Conservation (phyloP, 129 eudicot species). For the Helichrysum umbraculigerum region DNA sequence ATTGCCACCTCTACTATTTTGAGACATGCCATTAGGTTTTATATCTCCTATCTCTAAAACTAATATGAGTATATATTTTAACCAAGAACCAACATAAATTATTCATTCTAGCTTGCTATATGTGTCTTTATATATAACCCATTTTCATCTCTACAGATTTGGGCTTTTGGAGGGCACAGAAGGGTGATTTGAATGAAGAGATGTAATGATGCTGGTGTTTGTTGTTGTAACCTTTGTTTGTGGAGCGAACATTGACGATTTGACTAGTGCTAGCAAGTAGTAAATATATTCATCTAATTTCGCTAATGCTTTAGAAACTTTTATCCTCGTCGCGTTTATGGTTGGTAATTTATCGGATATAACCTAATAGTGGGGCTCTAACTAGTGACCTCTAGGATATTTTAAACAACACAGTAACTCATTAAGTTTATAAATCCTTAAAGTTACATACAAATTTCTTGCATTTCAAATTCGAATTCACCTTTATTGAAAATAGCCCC, state of each 20-base stretch:
- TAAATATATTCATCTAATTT: conserved; percentile 19
- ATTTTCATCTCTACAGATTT: too few relatives aligned
- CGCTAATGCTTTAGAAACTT: neutral
- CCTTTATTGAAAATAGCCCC: neutral
- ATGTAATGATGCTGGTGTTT: neutral
- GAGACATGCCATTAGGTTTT: neutral
- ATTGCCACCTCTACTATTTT: too few relatives aligned
- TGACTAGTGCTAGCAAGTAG: conserved; percentile 12
- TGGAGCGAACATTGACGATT: conserved; percentile 19
- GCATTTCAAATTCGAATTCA: neutral
- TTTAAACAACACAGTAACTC: neutral
- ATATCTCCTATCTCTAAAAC: neutral
- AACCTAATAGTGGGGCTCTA: neutral
- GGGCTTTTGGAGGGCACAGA: too few relatives aligned
- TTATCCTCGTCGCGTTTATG: neutral
- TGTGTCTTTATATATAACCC: too few relatives aligned
- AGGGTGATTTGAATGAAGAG: conserved; percentile 36
- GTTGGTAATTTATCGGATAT: neutral
- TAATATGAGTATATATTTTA: neutral
- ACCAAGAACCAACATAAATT: neutral
- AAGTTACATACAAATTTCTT: neutral
- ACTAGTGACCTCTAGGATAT: neutral
- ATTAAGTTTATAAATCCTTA: too few relatives aligned
- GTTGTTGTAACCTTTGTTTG: conserved; percentile 18
- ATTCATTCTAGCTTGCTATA: too few relatives aligned